A percentile compares a stretch with the other conserved stretches of the same genome.
Conservation (phyloP, 83 land plant genomes). For the Picea abies region DNA sequence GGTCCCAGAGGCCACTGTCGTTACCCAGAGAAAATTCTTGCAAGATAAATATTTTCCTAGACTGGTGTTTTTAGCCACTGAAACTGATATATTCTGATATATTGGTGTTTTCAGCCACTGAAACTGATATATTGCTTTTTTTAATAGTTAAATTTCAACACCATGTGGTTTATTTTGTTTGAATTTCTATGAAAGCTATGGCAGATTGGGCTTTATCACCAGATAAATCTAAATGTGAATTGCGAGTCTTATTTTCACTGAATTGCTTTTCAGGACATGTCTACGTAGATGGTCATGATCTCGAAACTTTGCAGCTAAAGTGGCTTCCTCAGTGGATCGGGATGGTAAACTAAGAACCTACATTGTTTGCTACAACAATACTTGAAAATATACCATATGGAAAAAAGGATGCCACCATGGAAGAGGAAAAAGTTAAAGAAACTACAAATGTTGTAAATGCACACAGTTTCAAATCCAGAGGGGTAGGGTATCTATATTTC, state of each 20-base stretch:
- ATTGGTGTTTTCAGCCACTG: too few species aligned
- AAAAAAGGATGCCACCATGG: constrained; percentile 81
- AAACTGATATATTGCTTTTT: too few species aligned
- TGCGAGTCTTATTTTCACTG: not conserved
- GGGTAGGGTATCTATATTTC: too few species aligned
- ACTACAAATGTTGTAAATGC: constrained; percentile 96
- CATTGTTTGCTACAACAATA: constrained; percentile 95
- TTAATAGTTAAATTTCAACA: not conserved
- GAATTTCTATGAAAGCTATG: not conserved
- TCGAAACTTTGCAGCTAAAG: constrained; percentile 76
- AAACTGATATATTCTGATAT: too few species aligned
- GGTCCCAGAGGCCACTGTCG: not conserved
- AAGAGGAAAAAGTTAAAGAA: constrained; percentile 83
- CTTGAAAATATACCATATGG: constrained; percentile 93
- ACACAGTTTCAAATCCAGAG: constrained; percentile 90
- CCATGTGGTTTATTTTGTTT: not conserved
- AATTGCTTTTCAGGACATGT: constrained; percentile 64
- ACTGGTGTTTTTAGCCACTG: too few species aligned
- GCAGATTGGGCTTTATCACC: not conserved
- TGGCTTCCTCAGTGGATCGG: constrained; percentile 96
- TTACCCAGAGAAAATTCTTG: too few species aligned
- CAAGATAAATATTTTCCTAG: too few species aligned
- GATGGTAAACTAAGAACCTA: constrained; percentile 95
- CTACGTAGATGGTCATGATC: constrained; percentile 77
- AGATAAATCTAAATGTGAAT: not conserved